Evolutionary conservation across 306 rosid genomes (phyloP).

Genomic region (Inga leiocalycina): DNA sequence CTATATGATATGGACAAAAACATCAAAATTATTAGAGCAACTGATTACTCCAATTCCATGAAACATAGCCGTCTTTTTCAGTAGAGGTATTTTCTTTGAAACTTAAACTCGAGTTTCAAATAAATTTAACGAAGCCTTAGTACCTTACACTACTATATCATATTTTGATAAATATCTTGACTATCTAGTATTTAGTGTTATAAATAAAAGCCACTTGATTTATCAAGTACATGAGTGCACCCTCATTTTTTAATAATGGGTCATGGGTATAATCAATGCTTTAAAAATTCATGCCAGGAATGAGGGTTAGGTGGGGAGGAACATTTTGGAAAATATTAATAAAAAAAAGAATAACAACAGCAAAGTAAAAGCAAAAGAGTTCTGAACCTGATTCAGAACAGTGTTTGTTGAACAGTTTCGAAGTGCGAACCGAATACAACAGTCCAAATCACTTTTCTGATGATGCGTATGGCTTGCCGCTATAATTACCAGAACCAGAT

Average conservation of each 20-base stretch:
- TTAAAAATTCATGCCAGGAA: neutral
- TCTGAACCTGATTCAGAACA: conserved; percentile 17
- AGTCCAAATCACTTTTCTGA: conserved; percentile 5
- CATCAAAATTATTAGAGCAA: too few relatives aligned
- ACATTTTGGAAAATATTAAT: neutral
- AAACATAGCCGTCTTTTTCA: too few relatives aligned
- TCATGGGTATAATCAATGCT: neutral
- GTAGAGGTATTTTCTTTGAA: too few relatives aligned
- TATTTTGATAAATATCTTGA: neutral
- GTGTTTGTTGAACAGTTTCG: conserved; percentile 15
- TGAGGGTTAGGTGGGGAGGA: neutral
- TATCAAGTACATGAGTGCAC: neutral
- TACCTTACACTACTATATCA: too few relatives aligned
- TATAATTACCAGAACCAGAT: neutral
- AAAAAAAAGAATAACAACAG: neutral
- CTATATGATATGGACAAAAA: neutral
- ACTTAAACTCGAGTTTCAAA: too few relatives aligned
- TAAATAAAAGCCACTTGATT: neutral
- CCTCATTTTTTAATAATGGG: neutral
- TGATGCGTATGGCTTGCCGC: neutral
- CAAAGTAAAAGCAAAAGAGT: neutral
- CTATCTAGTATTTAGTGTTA: neutral
- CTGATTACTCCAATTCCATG: too few relatives aligned
- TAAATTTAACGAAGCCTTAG: too few relatives aligned
- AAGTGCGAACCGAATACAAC: conserved; percentile 24